Percentiles rank a stretch among this genome's conserved stretches.
These are phyloP conservation scores for Pythium aristosporum DNA, from an alignment of 352 stramenopile species.

Conservation along the genomic window DNA sequence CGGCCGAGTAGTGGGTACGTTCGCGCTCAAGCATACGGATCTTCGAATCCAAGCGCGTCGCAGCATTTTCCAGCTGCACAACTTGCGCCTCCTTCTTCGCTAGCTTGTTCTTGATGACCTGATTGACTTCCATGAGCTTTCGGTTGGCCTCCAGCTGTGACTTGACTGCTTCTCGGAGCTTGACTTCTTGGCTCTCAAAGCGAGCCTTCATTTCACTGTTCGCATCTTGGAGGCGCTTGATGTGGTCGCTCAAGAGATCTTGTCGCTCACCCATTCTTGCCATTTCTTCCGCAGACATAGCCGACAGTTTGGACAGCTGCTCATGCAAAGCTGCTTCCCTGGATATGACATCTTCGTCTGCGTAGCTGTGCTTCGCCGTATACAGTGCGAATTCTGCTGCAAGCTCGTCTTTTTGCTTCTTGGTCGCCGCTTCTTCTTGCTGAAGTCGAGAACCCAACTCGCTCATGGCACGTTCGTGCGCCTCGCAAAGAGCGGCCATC, in stretches of 20 bases:
- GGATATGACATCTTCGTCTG: slow-evolving; percentile 9
- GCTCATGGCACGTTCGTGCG: background rate
- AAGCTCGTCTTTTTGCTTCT: slow-evolving; percentile 4
- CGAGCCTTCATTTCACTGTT: slow-evolving; percentile 21
- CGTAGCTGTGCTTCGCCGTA: background rate
- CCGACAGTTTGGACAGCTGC: slow-evolving; percentile 5
- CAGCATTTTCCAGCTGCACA: slow-evolving; percentile 32
- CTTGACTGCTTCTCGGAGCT: slow-evolving; percentile 37
- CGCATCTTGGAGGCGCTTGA: slow-evolving; percentile 14
- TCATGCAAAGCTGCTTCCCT: slow-evolving; percentile 1
- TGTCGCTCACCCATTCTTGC: slow-evolving; percentile 19
- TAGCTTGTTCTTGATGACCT: slow-evolving; percentile 38
- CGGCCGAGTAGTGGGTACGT: slow-evolving; percentile 33
- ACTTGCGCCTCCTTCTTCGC: slow-evolving; percentile 26
- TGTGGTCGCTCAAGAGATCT: slow-evolving; percentile 17
- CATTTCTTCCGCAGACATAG: background rate
- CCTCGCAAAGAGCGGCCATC: slow-evolving; percentile 15
- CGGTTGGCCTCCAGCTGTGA: slow-evolving; percentile 43
- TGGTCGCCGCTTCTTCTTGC: background rate
- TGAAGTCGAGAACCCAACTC: slow-evolving; percentile 5
- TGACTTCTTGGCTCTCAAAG: slow-evolving; percentile 34
- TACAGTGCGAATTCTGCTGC: slow-evolving; percentile 5
- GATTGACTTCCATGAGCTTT: slow-evolving; percentile 40
- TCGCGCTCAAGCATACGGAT: slow-evolving; percentile 51
- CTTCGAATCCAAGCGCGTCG: slow-evolving; percentile 45